Evolutionary conservation across 202 grass and related monocot species (phyloP), one percentile per base, ranked within the genome.

Genomic region (Setaria italica): DNA sequence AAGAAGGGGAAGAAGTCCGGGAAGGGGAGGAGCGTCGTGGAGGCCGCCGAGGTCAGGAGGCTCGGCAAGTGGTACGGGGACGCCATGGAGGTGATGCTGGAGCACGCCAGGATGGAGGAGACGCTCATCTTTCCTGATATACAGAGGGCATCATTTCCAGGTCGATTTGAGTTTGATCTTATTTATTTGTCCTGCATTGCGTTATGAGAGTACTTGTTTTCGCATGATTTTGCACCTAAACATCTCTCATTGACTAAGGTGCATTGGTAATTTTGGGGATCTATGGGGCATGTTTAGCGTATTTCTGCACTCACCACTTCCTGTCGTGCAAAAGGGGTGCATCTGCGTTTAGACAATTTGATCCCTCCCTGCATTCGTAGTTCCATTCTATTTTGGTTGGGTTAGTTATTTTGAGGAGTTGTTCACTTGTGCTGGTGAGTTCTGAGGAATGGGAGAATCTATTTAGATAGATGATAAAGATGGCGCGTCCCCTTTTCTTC

Each of bases 41-140:
- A 80, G 74, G 81, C 16, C 20, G 84, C 88, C 4, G 94, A 99
- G 85, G 90, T 90, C 14, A 89, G 94, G 88, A 83, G 90, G 54
- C 58, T 99, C 3, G 88, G 89, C 15, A 86, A 85, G 75, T 92
- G 92, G 90, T 99, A 97, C 54, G 94, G 90, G 14, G 88, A 94
- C 48, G 82, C 88, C 13, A 88, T 91, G 90, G 97, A 99, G 82
- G 88, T 99, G 79, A 92, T 99, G 92, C 83, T 99, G 77, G 97
- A 99, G 89, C 97, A 99, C 80, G 94, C 97, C 15, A 93, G 92
- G 92, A 99, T 99, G 93, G 97, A 99, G 87, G 97, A 99, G 83
- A 88, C 74, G 34, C 77, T 99, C 48, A 72, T 99, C 46, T 99
- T 99, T 78, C 97, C 94, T 67, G 89, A 83, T 25, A 82, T 99